Evolutionary conservation across 306 rosid genomes (phyloP).

Genomic region (Styphnolobium japonicum): DNA sequence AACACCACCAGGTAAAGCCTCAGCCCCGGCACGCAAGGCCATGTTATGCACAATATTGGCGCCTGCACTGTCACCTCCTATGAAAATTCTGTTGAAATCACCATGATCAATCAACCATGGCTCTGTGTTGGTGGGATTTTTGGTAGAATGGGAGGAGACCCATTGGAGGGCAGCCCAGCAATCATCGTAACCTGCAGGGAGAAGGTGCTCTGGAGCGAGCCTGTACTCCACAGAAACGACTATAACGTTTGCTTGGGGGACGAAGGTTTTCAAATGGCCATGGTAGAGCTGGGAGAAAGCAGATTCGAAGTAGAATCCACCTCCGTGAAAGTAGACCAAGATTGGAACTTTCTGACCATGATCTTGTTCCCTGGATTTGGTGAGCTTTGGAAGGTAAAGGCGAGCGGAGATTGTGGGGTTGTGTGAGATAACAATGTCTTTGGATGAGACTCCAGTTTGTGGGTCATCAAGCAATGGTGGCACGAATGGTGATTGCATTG

Average conservation of each 20-base stretch:
- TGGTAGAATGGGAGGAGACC: conserved; percentile 17
- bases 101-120: conserved; percentile 49
- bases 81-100: conserved; percentile 26
- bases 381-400: conserved; percentile 40
- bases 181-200: conserved; percentile 45
- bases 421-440: conserved; percentile 40
- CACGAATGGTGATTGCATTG: conserved; percentile 8
- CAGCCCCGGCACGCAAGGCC: conserved; percentile 40
- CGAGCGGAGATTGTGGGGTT: conserved; percentile 46
- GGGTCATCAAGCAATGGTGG: conserved; percentile 34
- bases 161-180: conserved; percentile 50
- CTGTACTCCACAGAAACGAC: conserved; percentile 56
- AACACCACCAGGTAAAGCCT: conserved; percentile 32
- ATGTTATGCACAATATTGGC: conserved; percentile 53
- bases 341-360: conserved; percentile 36
- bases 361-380: background rate
- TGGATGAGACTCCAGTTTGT: conserved; percentile 43
- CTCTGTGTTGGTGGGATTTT: conserved; percentile 13
- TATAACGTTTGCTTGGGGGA: conserved; percentile 20
- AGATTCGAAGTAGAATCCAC: conserved; percentile 40
- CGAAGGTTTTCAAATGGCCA: conserved; percentile 26
- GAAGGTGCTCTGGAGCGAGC: conserved; percentile 46
- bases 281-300: conserved; percentile 42
- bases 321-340: conserved; percentile 57
- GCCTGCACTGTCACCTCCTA: conserved; percentile 67